Base-by-base conservation (phyloP, 2,329 filamentous ascomycete genomes). In the Bisporella sp. region DNA sequence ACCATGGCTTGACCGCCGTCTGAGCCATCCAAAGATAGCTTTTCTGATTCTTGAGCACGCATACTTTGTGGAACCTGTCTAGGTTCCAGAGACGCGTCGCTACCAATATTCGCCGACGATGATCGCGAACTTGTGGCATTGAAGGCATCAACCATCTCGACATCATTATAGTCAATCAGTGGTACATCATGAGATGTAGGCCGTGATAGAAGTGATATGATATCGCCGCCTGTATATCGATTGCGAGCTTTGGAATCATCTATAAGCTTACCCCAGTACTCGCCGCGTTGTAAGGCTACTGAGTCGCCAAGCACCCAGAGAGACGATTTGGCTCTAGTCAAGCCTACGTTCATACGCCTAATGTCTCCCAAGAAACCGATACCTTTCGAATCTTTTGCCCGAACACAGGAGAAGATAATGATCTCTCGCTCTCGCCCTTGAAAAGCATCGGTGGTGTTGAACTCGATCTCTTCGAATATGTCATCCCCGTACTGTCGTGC, bases 351-450 rank as follows among this genome's bases (percentile, higher is more conserved):
- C 95, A 99, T 97, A 76, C 93, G 92, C 52, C 93, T 84, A 64
- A 99, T 96, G 67, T 99, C 93, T 49, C 89, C 87, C 79, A 99
- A 85, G 81, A 99, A 99, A 76, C 93, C 93, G 64, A 99, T 96
- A 62, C 92, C 90, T n/a, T 87, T 87, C 6, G 85, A 87, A n/a
- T 88, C 81, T 31, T 87, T 92, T 28, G 93, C 92, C 71, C 93
- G 85, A 54, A 99, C 93, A 68, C 95, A 99, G 40, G 93, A 97
- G 73, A 99, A 99, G 57, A 99, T 97, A 68, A 99, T 97, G 56
- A 99, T 85, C 65, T 99, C 93, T 63, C 90, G 93, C 69, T 99
- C 93, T 59, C 95, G 84, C 55, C 93, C 93, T 68, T 99, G 90
- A 68, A 96, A 99, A 13, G 93, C 95, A 70, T 99, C 93, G 0